phyloP scores from a whole-genome alignment of 2,329 filamentous ascomycete genomes.

The Phoma sp. region DNA sequence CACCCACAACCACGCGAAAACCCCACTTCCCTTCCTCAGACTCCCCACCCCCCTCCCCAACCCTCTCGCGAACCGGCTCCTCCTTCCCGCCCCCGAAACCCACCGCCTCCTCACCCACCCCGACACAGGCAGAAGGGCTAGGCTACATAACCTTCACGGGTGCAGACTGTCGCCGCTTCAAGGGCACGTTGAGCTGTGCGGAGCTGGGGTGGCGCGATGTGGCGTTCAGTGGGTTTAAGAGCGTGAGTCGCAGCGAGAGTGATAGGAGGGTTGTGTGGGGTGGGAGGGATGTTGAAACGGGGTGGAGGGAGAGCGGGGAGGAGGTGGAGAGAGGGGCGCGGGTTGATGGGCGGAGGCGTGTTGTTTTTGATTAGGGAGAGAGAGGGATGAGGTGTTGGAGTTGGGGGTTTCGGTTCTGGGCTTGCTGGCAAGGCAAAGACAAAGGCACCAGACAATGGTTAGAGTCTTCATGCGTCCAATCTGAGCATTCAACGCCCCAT shows the following conservation, averaged over 20 bases:
- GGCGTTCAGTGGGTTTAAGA: constrained; percentile 27
- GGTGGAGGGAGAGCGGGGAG: constrained; percentile 2
- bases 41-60: constrained; percentile 1
- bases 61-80: not conserved
- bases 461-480: too few species aligned
- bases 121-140: constrained; percentile 5
- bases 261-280: constrained; percentile 25
- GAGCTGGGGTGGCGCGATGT: constrained; percentile 30
- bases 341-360: constrained; percentile 4
- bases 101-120: not conserved
- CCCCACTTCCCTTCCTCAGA: not conserved
- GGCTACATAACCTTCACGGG: constrained; percentile 33
- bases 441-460: too few species aligned
- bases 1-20: not conserved
- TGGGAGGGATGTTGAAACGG: constrained; percentile 10
- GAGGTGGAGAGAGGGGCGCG: constrained; percentile 6
- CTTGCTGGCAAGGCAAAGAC: too few species aligned
- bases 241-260: constrained; percentile 20
- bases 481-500: too few species aligned
- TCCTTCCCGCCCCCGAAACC: constrained; percentile 5
- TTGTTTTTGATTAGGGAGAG: constrained; percentile 4
- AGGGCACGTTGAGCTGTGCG: constrained; percentile 29
- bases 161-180: constrained; percentile 33
- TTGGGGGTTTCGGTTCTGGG: too few species aligned
- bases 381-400: too few species aligned